A percentile compares a stretch with the other conserved stretches of the same genome.
phyloP scores from a whole-genome alignment of 768 basidiomycete genomes.

The Scleroderma citrinum region DNA sequence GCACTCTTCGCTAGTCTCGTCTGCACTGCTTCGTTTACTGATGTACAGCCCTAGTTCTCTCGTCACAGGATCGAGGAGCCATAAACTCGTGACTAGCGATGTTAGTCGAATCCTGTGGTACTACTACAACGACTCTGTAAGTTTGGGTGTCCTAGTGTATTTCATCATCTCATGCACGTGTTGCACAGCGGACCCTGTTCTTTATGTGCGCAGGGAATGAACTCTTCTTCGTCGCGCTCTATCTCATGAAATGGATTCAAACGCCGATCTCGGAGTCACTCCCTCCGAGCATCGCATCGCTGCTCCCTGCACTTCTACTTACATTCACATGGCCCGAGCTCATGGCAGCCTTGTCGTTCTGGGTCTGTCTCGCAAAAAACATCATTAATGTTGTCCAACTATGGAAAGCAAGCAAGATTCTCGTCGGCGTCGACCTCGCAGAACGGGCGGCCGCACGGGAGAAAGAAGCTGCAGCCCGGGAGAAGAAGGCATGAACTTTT shows the following conservation, averaged over 20 bases:
- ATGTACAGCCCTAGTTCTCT: slow-evolving; percentile 58
- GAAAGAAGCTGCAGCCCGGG: slow-evolving; percentile 9
- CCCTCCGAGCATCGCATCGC: slow-evolving; percentile 9
- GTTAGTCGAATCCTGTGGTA: slow-evolving; percentile 87
- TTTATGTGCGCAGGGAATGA: slow-evolving; percentile 94
- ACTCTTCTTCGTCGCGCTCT: slow-evolving; percentile 90
- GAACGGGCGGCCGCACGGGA: slow-evolving; percentile 67
- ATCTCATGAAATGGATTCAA: slow-evolving; percentile 82
- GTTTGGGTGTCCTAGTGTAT: slow-evolving; percentile 25
- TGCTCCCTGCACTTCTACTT: slow-evolving; percentile 16
- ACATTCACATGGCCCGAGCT: slow-evolving; percentile 70
- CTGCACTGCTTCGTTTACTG: not conserved
- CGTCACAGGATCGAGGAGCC: slow-evolving; percentile 88
- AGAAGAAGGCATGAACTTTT: not conserved
- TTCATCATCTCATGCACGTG: not conserved
- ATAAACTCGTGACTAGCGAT: slow-evolving; percentile 89
- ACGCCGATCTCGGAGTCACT: slow-evolving; percentile 50
- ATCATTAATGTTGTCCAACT: slow-evolving; percentile 93
- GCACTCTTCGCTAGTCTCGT: not conserved
- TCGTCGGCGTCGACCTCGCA: slow-evolving; percentile 89
- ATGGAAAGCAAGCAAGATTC: slow-evolving; percentile 95
- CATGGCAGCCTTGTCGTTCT: slow-evolving; percentile 56
- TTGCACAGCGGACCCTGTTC: slow-evolving; percentile 72
- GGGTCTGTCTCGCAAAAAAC: slow-evolving; percentile 78
- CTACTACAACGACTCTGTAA: slow-evolving; percentile 90